Percentiles rank a stretch among this genome's conserved stretches.
Conservation (phyloP, 2,329 filamentous ascomycete genomes). For the Ceratocystis papillata region DNA sequence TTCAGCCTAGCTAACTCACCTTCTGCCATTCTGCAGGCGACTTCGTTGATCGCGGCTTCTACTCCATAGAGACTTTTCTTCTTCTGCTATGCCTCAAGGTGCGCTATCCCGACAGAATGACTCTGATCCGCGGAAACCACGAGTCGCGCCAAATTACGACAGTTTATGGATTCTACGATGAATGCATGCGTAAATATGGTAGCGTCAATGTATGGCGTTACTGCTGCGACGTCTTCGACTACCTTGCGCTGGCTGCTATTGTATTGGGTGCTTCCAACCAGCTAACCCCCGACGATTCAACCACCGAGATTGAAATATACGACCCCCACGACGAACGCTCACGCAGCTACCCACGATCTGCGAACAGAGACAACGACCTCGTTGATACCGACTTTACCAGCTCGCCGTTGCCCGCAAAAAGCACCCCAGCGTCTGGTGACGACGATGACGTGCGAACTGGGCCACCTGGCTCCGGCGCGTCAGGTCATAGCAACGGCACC, state of each 20-base stretch:
- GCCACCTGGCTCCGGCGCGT: slow-evolving; percentile 68
- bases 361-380: slow-evolving; percentile 6
- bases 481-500: slow-evolving; percentile 54
- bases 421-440: slow-evolving; percentile 27
- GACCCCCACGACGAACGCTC: slow-evolving; percentile 68
- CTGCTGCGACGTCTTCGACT: slow-evolving; percentile 97
- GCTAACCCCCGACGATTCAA: slow-evolving; percentile 50
- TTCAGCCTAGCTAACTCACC: slow-evolving; percentile 13
- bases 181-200: slow-evolving; percentile 90
- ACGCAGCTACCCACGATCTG: slow-evolving; percentile 34
- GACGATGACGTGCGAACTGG: slow-evolving; percentile 43
- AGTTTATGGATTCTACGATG: slow-evolving; percentile 96
- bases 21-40: slow-evolving; percentile 49
- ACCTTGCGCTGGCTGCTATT: slow-evolving; percentile 79
- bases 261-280: slow-evolving; percentile 74
- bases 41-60: slow-evolving; percentile 96
- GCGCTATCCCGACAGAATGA: slow-evolving; percentile 93
- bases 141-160: slow-evolving; percentile 95
- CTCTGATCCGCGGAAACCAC: slow-evolving; percentile 87
- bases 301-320: slow-evolving; percentile 86
- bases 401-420: slow-evolving; percentile 13
- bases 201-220: slow-evolving; percentile 95
- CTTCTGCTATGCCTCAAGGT: slow-evolving; percentile 94
- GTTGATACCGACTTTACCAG: slow-evolving; percentile 13
- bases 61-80: slow-evolving; percentile 92